A percentile compares a stretch with the other conserved stretches of the same genome.
Conservation (phyloP, 768 basidiomycete species). For the Crassisporium funariophilum region DNA sequence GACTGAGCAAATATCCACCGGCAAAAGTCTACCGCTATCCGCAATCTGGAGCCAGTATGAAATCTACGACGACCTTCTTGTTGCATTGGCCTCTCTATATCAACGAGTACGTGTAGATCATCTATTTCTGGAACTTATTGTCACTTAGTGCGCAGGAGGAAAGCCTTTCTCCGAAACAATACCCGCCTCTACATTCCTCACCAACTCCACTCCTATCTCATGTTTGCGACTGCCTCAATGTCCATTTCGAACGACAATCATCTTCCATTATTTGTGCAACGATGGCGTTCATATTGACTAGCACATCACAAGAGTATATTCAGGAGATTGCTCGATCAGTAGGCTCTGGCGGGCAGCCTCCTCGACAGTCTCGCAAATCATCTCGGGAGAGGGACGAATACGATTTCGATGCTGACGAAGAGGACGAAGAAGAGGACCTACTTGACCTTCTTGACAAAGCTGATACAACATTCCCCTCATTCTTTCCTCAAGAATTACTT, state of each 20-base stretch:
- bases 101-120: conserved; percentile 48
- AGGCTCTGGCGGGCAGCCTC: conserved; percentile 45
- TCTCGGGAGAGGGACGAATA: conserved; percentile 29
- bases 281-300: conserved; percentile 69
- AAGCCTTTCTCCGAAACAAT: conserved; percentile 36
- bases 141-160: conserved; percentile 30
- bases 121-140: not conserved
- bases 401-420: conserved; percentile 38
- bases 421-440: conserved; percentile 39
- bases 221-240: conserved; percentile 58
- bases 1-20: conserved; percentile 19
- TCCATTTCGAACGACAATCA: conserved; percentile 57
- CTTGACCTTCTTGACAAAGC: conserved; percentile 37
- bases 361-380: conserved; percentile 26
- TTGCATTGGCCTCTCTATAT: conserved; percentile 59
- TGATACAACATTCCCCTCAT: conserved; percentile 58
- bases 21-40: conserved; percentile 29
- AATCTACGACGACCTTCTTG: conserved; percentile 48
- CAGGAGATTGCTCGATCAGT: conserved; percentile 58
- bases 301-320: conserved; percentile 65
- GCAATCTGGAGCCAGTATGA: conserved; percentile 54
- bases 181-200: conserved; percentile 43
- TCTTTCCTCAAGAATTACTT: conserved; percentile 56
- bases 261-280: conserved; percentile 48
- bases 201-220: conserved; percentile 57